Percentiles rank a stretch among this genome's conserved stretches.
These are phyloP conservation scores for Alternaria longipes DNA, from an alignment of 2,329 filamentous ascomycete genomes.

Conservation along the genomic window DNA sequence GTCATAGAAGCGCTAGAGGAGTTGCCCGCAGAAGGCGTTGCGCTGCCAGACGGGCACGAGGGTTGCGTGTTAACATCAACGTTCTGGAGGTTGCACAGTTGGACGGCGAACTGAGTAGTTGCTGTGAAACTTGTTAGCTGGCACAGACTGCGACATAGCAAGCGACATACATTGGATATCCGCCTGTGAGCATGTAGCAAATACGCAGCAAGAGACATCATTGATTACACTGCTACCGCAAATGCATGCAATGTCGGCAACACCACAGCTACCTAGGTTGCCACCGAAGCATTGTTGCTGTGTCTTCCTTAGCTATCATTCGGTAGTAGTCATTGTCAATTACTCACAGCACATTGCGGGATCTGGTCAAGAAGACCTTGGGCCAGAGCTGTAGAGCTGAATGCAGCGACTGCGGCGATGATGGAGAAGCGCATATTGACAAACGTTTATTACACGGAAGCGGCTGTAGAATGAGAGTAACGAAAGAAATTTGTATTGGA, in stretches of 20 bases:
- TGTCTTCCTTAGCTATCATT: not conserved
- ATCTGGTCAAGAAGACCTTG: slow-evolving; percentile 35
- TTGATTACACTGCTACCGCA: slow-evolving; percentile 53
- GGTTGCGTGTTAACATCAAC: not conserved
- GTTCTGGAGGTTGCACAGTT: not conserved
- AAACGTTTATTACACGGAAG: not conserved
- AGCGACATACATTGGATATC: slow-evolving; percentile 20
- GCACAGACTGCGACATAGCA: not conserved
- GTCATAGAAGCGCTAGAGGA: not conserved
- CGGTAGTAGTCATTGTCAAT: not conserved
- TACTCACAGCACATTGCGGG: slow-evolving; percentile 41
- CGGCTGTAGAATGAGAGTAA: not conserved
- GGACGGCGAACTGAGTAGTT: not conserved
- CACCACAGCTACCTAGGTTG: slow-evolving; percentile 51
- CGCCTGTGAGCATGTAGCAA: slow-evolving; percentile 51
- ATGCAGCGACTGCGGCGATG: slow-evolving; percentile 32
- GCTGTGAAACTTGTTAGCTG: not conserved
- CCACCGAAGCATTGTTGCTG: slow-evolving; percentile 50
- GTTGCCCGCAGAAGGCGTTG: not conserved
- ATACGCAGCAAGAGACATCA: slow-evolving; percentile 57
- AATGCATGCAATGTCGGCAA: slow-evolving; percentile 55
- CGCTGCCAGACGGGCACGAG: slow-evolving; percentile 1
- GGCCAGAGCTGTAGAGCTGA: slow-evolving; percentile 37
- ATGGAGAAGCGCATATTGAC: slow-evolving; percentile 40
- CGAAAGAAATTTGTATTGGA: not conserved